Conservation (phyloP, 129 eudicot genomes). For the Deinandra increscens region DNA sequence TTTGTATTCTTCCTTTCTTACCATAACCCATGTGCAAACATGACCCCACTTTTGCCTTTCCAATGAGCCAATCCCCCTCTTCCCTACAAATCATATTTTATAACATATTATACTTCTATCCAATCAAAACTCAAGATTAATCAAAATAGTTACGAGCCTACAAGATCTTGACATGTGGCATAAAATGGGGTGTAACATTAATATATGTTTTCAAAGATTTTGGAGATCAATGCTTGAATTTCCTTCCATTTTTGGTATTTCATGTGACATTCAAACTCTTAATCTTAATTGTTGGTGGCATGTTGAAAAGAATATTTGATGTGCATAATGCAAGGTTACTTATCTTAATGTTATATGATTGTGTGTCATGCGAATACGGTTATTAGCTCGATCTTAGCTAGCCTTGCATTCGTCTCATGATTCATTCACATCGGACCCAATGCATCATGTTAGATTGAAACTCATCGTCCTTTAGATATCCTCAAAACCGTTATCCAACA, state of each 20-base stretch:
- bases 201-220: conserved; percentile 28
- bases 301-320: neutral
- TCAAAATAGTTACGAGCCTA: conserved; percentile 2
- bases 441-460: too few relatives aligned
- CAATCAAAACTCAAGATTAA: conserved; percentile 27
- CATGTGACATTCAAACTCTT: neutral
- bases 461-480: too few relatives aligned
- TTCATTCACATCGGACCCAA: too few relatives aligned
- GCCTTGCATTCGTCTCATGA: too few relatives aligned
- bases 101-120: conserved; percentile 28
- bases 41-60: conserved; percentile 37
- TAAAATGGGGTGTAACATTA: conserved; percentile 19
- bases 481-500: too few relatives aligned
- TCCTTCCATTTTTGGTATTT: neutral
- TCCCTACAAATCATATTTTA: conserved; percentile 30
- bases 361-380: too few relatives aligned
- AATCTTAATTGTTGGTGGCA: neutral
- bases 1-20: conserved; percentile 34
- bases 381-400: too few relatives aligned
- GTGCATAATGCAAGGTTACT: neutral
- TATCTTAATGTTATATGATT: too few relatives aligned
- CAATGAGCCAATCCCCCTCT: conserved; percentile 21
- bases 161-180: conserved; percentile 29
- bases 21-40: conserved; percentile 51
- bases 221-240: conserved; percentile 20